A percentile compares a stretch with the other conserved stretches of the same genome.
Evolutionary conservation across 768 basidiomycete species (phyloP).

Genomic region (Boletales sp.): DNA sequence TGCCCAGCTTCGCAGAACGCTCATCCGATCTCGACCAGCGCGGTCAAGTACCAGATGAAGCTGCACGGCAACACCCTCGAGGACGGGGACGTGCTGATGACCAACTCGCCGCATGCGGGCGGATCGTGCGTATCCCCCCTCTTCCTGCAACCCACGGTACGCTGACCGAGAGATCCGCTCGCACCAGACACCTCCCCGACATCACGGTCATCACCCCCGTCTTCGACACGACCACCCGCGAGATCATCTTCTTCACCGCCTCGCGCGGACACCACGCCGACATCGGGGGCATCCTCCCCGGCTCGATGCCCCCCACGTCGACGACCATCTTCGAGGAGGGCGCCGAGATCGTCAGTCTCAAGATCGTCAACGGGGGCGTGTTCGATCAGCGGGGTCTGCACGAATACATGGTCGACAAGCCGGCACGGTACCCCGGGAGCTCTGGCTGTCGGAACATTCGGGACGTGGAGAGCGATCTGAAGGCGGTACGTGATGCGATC

Average conservation of each 20-base stretch:
- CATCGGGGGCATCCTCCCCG: conserved; percentile 88
- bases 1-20: neutral
- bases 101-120: conserved; percentile 86
- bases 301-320: conserved; percentile 93
- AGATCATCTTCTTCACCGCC: conserved; percentile 91
- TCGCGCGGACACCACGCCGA: conserved; percentile 94
- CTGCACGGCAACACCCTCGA: conserved; percentile 65
- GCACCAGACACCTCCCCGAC: conserved; percentile 66
- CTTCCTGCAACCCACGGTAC: neutral
- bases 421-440: conserved; percentile 77
- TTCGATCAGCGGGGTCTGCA: conserved; percentile 75
- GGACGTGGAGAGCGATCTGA: conserved; percentile 89
- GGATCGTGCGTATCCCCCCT: conserved; percentile 60
- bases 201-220: conserved; percentile 95
- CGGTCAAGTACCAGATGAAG: conserved; percentile 88
- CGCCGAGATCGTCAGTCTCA: conserved; percentile 87
- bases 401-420: conserved; percentile 79
- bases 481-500: conserved; percentile 56
- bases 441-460: conserved; percentile 84
- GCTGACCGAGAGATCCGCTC: neutral
- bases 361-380: conserved; percentile 78
- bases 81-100: conserved; percentile 91
- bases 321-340: conserved; percentile 93
- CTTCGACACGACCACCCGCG: conserved; percentile 56
- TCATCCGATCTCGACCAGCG: conserved; percentile 38